Evolutionary conservation across 2,329 filamentous ascomycete genomes (phyloP), one percentile per base, ranked within the genome.

Genomic region (Periconia sp.): DNA sequence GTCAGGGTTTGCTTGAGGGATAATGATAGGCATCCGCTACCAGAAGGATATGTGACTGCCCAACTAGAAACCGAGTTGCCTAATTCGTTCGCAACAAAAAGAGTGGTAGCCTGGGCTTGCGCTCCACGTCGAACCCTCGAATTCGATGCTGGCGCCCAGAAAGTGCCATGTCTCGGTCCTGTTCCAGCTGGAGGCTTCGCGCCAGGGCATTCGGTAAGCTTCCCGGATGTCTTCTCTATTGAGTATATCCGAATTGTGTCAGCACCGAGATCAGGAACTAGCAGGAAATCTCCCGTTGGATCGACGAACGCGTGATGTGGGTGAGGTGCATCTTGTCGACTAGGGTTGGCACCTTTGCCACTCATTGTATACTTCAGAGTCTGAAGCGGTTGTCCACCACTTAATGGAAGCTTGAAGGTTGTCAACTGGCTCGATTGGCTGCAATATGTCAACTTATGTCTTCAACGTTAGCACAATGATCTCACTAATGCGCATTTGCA

Each of bases 321-420:
- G 52, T 83, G 80, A 5, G 80, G 71, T 4, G 71, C 73, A 43
- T 82, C 75, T 59, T 84, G 81, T n/a, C 80, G 75, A 21, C 55
- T 61, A 4, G 75, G 65, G 32, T 71, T 66, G 9, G 77, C 70
- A 0, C 78, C 78, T 0, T 70, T 69, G 5, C 53, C 54, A 26
- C 47, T 36, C 58, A 64, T 61, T 2, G 54, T 65, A 28, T 58
- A 67, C 36, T 63, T 62, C 15, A 68, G 16, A 6, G 58, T 56
- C 35, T 66, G 62, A 1, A 65, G 52, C 6, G 61, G 53, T 36
- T 58, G 53, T 12, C 55, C 56, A 16, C 54, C 55, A 23, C 26
- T 59, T 38, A 70, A 50, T 2, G 67, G 67, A 19, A 70, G 53
- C 48, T 66, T 68, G 53, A 65, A 69, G 4, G 63, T 70, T 0